Evolutionary conservation across 1,284 basidiomycete genomes (phyloP), one percentile per base, ranked within the genome.

Genomic region (Athelia sp.): DNA sequence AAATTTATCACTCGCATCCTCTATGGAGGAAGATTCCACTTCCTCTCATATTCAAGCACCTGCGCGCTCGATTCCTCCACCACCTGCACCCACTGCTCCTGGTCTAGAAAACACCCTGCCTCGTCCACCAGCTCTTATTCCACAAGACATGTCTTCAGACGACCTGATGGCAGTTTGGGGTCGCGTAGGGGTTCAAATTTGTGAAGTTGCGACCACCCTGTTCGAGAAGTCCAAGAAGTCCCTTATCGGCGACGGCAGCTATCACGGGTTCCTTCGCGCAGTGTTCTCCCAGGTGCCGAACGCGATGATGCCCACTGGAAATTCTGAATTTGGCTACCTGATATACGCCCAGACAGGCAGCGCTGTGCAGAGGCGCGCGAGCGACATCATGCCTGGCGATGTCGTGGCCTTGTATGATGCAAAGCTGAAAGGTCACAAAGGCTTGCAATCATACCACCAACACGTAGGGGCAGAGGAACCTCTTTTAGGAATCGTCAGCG

Each of bases 371-470:
- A 82, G 84, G 56, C 74, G 86, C 31, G 72, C 75, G 36, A 87
- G 85, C 59, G 92, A 94, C 48, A 87, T 93, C 50, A 76, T 91
- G 71, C 85, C 91, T 0, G 93, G 93, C 1, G 93, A 97, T 67
- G 69, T 97, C 4, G 75, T 93, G 36, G 78, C 82, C 46, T 68
- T 95, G 56, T 70, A 76, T 49, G 88, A 91, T 48, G 90, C 88
- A 47, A 86, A 82, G 63, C 74, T 98, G 59, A 94, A 93, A 64
- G 93, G 94, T 0, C 88, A 93, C 62, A 95, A 93, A 65, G 83
- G 85, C 1, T 64, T 96, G 46, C 79, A 85, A 45, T 72, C 76
- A 44, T 95, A 96, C 63, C 76, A 74, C 51, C 78, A 79, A 73
- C 69, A 71, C 62, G 75, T 82, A 3, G 80, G 84, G 3, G 77